A percentile compares a stretch with the other conserved stretches of the same genome.
These are phyloP conservation scores for Umbellularia californica DNA, from an alignment of 164 flowering plant genomes.

Conservation along the genomic window DNA sequence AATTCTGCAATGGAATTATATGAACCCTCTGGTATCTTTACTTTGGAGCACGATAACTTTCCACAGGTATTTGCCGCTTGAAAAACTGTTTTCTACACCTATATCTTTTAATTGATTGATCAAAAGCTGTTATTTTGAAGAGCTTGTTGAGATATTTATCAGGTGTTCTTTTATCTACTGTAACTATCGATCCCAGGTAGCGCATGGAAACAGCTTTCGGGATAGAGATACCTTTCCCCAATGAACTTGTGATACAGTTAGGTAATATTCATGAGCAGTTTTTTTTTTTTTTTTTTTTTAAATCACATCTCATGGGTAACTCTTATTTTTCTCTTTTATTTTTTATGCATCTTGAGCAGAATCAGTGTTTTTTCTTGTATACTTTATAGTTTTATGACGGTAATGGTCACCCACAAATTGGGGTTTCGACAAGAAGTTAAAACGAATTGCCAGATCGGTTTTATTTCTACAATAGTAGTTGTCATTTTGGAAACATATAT, in stretches of 20 bases:
- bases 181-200: background rate
- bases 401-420: background rate
- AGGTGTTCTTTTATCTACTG: background rate
- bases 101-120: background rate
- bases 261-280: background rate
- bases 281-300: background rate
- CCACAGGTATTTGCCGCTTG: background rate
- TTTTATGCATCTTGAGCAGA: background rate
- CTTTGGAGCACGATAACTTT: background rate
- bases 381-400: no score
- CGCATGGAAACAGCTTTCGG: conserved; percentile 3
- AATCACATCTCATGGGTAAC: background rate
- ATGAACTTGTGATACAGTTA: background rate
- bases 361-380: no score
- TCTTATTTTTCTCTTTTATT: background rate
- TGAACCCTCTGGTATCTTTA: conserved; percentile 1
- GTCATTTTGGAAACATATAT: no score
- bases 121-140: background rate
- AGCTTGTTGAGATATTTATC: background rate
- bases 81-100: background rate
- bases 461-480: no score
- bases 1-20: conserved; percentile 4
- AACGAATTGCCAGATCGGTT: background rate
- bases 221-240: conserved; percentile 5
- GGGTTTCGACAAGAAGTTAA: background rate